phyloP scores from a whole-genome alignment of 768 basidiomycete species.

The Stropharia rugosoannulata region DNA sequence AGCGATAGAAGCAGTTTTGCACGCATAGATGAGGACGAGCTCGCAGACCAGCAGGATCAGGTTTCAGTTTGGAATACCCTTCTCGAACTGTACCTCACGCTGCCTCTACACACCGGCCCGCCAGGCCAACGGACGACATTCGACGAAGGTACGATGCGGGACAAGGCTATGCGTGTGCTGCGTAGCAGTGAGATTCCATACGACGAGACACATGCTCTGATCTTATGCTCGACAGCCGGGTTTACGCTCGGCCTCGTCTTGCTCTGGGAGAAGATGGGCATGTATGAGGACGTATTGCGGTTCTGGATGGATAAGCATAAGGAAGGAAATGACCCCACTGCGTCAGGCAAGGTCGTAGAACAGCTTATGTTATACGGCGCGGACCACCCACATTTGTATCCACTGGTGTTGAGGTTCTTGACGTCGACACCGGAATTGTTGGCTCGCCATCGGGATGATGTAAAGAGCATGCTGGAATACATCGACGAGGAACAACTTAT shows the following conservation, averaged over 20 bases:
- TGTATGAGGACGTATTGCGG: constrained; percentile 93
- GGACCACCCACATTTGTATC: constrained; percentile 74
- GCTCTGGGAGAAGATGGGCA: constrained; percentile 91
- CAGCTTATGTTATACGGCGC: constrained; percentile 75
- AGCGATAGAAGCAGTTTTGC: neutral
- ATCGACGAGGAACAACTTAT: constrained; percentile 83
- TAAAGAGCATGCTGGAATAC: constrained; percentile 68
- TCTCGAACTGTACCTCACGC: constrained; percentile 85
- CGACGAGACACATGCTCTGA: constrained; percentile 90
- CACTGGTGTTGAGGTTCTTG: constrained; percentile 85
- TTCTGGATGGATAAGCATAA: constrained; percentile 85
- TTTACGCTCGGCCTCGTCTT: constrained; percentile 86
- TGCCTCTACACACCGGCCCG: constrained; percentile 30
- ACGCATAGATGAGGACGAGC: constrained; percentile 38
- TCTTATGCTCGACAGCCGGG: constrained; percentile 82
- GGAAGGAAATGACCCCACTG: constrained; percentile 32
- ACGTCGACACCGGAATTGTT: constrained; percentile 80
- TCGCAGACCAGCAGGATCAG: constrained; percentile 63
- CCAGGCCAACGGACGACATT: constrained; percentile 17
- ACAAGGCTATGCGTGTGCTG: constrained; percentile 77
- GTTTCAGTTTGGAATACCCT: constrained; percentile 94
- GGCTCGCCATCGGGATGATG: constrained; percentile 65
- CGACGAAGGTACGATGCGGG: constrained; percentile 36
- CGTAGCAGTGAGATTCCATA: constrained; percentile 64
- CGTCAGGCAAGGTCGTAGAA: constrained; percentile 62